A percentile compares a stretch with the other conserved stretches of the same genome.
These are phyloP conservation scores for Chytriomyces hyalinus DNA, from an alignment of 192 early-diverging fungal species.

Conservation along the genomic window DNA sequence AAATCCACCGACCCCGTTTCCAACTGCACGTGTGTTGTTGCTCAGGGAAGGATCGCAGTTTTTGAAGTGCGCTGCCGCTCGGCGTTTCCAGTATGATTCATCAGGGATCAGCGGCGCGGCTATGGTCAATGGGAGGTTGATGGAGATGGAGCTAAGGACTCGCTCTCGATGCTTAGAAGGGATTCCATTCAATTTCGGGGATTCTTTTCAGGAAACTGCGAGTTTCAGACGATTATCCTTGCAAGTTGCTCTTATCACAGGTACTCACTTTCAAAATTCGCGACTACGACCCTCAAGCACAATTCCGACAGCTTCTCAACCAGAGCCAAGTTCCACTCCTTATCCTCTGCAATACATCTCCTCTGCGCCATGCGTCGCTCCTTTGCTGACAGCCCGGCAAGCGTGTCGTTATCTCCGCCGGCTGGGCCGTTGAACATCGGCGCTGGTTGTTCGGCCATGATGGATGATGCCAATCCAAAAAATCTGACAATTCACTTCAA, in stretches of 20 bases:
- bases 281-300: slow-evolving; percentile 57
- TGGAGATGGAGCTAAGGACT: slow-evolving; percentile 48
- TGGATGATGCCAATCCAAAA: too few species aligned
- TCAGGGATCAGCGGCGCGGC: slow-evolving; percentile 57
- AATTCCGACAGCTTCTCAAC: slow-evolving; percentile 58
- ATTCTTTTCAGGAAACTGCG: slow-evolving; percentile 32
- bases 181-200: slow-evolving; percentile 46
- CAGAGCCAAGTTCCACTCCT: slow-evolving; percentile 62
- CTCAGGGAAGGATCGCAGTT: slow-evolving; percentile 31
- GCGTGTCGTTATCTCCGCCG: neutral
- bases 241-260: neutral
- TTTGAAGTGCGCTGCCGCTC: slow-evolving; percentile 46
- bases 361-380: slow-evolving; percentile 43
- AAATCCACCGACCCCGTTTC: slow-evolving; percentile 27
- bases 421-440: too few species aligned
- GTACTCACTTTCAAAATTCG: slow-evolving; percentile 58
- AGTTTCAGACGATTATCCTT: neutral
- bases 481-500: too few species aligned
- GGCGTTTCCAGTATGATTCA: slow-evolving; percentile 55
- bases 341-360: slow-evolving; percentile 61
- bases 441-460: too few species aligned
- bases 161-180: slow-evolving; percentile 53
- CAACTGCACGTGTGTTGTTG: neutral
- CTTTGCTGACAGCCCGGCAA: slow-evolving; percentile 32
- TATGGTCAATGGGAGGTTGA: slow-evolving; percentile 48